Evolutionary conservation across 2,329 filamentous ascomycete species (phyloP).

Genomic region (Aspergillus calidoustus): DNA sequence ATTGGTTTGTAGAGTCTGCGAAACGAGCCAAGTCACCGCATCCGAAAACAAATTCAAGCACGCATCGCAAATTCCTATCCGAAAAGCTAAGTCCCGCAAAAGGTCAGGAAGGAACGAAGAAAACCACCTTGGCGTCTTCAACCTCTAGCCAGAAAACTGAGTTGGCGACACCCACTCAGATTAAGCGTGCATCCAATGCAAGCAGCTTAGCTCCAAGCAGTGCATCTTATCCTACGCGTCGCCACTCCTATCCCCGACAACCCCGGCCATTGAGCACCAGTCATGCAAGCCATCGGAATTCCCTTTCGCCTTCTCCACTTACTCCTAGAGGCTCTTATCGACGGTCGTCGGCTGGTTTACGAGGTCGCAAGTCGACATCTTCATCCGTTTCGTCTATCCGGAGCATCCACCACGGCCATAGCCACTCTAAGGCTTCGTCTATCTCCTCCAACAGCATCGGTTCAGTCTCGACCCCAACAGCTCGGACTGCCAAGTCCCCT

Average conservation of each 20-base stretch:
- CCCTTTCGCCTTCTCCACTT: constrained; percentile 81
- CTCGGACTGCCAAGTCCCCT: constrained; percentile 71
- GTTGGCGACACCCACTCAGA: constrained; percentile 42
- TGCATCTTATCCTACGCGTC: constrained; percentile 47
- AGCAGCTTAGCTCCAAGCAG: constrained; percentile 49
- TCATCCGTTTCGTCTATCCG: constrained; percentile 93
- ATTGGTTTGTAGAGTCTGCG: constrained; percentile 72
- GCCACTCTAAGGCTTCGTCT: constrained; percentile 92
- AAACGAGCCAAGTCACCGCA: constrained; percentile 65
- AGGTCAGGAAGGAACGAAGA: constrained; percentile 39
- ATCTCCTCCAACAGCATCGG: constrained; percentile 81
- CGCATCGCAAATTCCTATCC: constrained; percentile 43
- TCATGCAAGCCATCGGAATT: constrained; percentile 62
- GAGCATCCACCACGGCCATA: constrained; percentile 85
- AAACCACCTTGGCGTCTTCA: constrained; percentile 29
- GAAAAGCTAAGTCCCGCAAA: constrained; percentile 47
- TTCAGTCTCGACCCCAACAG: constrained; percentile 70
- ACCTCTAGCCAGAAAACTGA: constrained; percentile 31
- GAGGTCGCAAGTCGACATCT: constrained; percentile 92
- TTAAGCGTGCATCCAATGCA: constrained; percentile 46
- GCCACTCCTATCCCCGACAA: constrained; percentile 47
- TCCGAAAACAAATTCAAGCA: constrained; percentile 36
- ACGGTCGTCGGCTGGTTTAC: constrained; percentile 78
- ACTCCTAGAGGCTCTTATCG: constrained; percentile 88
- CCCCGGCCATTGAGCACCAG: constrained; percentile 42